Conservation (phyloP, 208 protist species). For the Acanthamoeba castellanii region DNA sequence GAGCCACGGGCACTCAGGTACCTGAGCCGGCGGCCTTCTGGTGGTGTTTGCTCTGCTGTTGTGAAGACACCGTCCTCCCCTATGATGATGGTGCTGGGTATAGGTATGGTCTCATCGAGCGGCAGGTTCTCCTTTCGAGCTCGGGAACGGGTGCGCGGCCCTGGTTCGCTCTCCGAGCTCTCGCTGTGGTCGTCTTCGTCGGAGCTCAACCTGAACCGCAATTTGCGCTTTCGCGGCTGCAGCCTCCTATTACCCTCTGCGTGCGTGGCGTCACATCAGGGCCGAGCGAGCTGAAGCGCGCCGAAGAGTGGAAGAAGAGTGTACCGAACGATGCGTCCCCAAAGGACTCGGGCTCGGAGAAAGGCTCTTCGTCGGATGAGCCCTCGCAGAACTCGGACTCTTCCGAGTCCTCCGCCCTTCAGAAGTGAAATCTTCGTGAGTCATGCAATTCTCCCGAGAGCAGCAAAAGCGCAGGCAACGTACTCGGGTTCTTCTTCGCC, state of each 20-base stretch:
- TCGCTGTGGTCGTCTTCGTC: conserved; percentile 20
- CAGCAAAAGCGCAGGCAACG: neutral
- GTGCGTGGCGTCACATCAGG: neutral
- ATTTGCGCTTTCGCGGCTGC: neutral
- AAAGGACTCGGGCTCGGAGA: neutral
- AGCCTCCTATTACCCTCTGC: neutral
- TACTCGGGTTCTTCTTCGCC: conserved; percentile 65
- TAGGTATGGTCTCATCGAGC: neutral
- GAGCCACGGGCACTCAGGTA: neutral
- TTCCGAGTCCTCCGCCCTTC: conserved; percentile 33
- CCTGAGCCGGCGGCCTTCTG: neutral
- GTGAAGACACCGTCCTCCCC: neutral
- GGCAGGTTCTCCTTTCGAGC: neutral
- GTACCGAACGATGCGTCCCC: neutral
- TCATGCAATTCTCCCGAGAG: no score
- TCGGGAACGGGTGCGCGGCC: conserved; percentile 13
- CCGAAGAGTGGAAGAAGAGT: neutral
- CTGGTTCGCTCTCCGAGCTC: conserved; percentile 14
- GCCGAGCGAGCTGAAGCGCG: neutral
- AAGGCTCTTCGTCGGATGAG: conserved; percentile 10
- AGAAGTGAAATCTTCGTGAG: neutral
- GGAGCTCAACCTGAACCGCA: neutral
- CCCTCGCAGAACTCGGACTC: conserved; percentile 58
- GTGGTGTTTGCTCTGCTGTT: neutral
- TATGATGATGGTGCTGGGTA: neutral